Evolutionary conservation across 2,329 filamentous ascomycete species (phyloP).

Genomic region (Diaporthe caulivora): DNA sequence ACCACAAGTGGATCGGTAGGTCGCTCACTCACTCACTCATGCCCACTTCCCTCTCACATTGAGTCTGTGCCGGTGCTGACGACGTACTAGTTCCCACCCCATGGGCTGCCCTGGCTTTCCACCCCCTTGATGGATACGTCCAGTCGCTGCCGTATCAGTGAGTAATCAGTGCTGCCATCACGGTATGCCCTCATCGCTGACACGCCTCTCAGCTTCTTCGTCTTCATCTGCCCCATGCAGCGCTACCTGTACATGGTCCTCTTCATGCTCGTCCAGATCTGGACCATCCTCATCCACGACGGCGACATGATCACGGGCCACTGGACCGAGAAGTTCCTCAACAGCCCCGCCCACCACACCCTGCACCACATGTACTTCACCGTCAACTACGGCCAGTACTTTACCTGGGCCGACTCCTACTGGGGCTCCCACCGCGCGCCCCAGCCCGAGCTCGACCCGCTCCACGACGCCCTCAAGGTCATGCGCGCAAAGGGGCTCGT

Average conservation of each 20-base stretch:
- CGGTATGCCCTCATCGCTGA: slow-evolving; percentile 22
- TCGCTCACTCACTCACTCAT: slow-evolving; percentile 30
- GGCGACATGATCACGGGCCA: slow-evolving; percentile 62
- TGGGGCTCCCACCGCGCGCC: slow-evolving; percentile 59
- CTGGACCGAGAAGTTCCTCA: slow-evolving; percentile 60
- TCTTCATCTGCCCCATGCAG: slow-evolving; percentile 60
- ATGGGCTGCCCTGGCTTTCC: slow-evolving; percentile 61
- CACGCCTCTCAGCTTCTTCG: slow-evolving; percentile 51
- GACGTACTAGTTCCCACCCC: slow-evolving; percentile 55
- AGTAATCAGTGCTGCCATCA: slow-evolving; percentile 38
- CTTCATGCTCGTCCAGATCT: slow-evolving; percentile 59
- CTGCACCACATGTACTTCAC: slow-evolving; percentile 64
- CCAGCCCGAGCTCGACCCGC: slow-evolving; percentile 56
- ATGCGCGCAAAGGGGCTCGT: slow-evolving; percentile 60
- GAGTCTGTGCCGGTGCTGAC: slow-evolving; percentile 19
- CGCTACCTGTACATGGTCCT: slow-evolving; percentile 59
- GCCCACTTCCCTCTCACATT: not conserved
- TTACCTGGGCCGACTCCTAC: slow-evolving; percentile 60
- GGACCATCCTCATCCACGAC: slow-evolving; percentile 63
- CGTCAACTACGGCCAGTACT: slow-evolving; percentile 63
- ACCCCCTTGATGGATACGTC: slow-evolving; percentile 59
- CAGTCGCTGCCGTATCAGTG: slow-evolving; percentile 62
- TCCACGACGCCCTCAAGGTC: slow-evolving; percentile 57
- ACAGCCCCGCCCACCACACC: slow-evolving; percentile 62
- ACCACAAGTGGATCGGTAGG: slow-evolving; percentile 63